Base-by-base conservation (phyloP, 306 rosid genomes). In the Vachellia pachyceras region DNA sequence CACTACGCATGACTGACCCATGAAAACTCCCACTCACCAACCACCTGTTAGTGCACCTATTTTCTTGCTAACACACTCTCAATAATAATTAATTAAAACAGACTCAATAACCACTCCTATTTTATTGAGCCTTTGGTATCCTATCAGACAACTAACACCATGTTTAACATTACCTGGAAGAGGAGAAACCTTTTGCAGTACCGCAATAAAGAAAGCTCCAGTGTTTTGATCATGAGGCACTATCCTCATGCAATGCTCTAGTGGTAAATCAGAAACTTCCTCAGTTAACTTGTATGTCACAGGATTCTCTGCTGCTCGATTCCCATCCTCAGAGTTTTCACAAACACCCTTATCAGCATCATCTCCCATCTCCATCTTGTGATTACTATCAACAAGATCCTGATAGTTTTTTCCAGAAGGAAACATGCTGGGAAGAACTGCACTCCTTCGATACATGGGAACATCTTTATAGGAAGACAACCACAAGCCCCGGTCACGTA, bases 181-280 rank as follows among this genome's bases (percentile, higher is more conserved):
- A 63, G 94, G 84, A 82, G 94, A 89, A 61, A 75, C 85, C 83
- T 95, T 95, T 77, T 82, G 89, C 72, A 95, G 78, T 69, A 95
- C 95, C 17, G 97, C 97, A 77, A 95, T 88, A 73, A 95, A 95
- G 85, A 95, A 95, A 77, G 98, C 97, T 70, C 98, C 98, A 57
- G 89, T 87, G 80, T 92, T 95, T 82, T 95, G 97, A 92, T 95
- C 98, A 89, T 95, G 98, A 18, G 98, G 98, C 69, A 86, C 69
- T 64, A 92, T 91, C 84, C 98, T 93, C 94, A 90, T 91, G 88
- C 97, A 92, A 64, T 74, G 91, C 79, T 95, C 97, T 12, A 95
- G 77, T 4, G 97, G 97, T 82, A 92, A 89, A 65, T 83, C 88
- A 86, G 91, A 92, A 80, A 89, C 86, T 85, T 89, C 95, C 83